These are phyloP conservation scores for Rhynchospora tenuis DNA, from an alignment of 176 grass and related monocot genomes.

Conservation along the genomic window DNA sequence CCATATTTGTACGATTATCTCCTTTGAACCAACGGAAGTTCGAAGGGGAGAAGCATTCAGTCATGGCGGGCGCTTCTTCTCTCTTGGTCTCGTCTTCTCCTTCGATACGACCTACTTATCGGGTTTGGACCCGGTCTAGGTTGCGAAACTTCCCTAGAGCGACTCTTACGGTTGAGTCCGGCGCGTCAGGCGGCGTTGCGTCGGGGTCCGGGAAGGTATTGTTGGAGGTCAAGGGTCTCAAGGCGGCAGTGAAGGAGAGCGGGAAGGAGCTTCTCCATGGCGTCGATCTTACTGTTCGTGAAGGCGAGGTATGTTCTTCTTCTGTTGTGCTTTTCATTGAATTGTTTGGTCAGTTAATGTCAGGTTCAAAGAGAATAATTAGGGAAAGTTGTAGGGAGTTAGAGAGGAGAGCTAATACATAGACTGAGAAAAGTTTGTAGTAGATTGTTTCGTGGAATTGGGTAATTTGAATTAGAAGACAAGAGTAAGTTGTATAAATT, in stretches of 20 bases:
- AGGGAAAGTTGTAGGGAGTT: background rate
- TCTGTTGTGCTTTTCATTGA: background rate
- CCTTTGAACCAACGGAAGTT: background rate
- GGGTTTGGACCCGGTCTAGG: constrained; percentile 5
- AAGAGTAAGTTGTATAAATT: background rate
- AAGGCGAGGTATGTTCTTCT: constrained; percentile 55
- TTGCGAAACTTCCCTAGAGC: constrained; percentile 15
- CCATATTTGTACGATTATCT: background rate
- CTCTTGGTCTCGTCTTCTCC: constrained; percentile 16
- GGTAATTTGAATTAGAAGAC: background rate
- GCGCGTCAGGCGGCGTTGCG: constrained; percentile 1
- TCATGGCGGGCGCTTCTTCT: constrained; percentile 21
- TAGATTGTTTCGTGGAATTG: background rate
- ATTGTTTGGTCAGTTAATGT: background rate
- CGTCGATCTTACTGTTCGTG: constrained; percentile 67
- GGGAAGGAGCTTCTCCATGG: constrained; percentile 51
- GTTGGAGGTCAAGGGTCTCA: constrained; percentile 65
- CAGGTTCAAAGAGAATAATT: background rate
- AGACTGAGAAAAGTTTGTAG: background rate
- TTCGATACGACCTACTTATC: background rate
- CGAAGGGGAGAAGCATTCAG: background rate
- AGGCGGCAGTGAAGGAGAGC: constrained; percentile 55
- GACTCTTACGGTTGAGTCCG: constrained; percentile 18
- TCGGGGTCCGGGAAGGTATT: constrained; percentile 26
- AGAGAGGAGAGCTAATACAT: background rate